These are phyloP conservation scores for Apophysomyces sp. DNA, from an alignment of 371 early-diverging fungal genomes.

Conservation along the genomic window DNA sequence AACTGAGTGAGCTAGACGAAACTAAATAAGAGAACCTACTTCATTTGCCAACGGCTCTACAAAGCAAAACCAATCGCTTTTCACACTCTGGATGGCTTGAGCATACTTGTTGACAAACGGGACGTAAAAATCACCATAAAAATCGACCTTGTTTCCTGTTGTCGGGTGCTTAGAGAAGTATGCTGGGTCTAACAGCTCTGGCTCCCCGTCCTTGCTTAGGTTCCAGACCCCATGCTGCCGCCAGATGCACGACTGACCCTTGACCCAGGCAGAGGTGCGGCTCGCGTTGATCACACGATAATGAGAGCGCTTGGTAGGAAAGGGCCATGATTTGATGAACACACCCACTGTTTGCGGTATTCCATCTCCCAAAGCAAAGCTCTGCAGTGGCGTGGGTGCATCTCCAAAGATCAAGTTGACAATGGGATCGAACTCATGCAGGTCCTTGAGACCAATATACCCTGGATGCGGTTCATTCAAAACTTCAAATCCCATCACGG, in stretches of 20 bases:
- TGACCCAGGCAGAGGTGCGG: conserved; percentile 59
- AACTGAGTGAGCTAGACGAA: too few species aligned
- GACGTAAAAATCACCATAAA: conserved; percentile 65
- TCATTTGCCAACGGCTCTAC: conserved; percentile 82
- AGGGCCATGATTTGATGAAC: conserved; percentile 75
- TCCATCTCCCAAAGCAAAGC: conserved; percentile 70
- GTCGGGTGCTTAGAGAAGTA: conserved; percentile 71
- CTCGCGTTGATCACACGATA: conserved; percentile 56
- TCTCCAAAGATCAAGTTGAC: conserved; percentile 69
- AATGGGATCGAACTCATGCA: conserved; percentile 63
- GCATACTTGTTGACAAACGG: conserved; percentile 68
- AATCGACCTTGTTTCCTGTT: conserved; percentile 55
- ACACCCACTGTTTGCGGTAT: conserved; percentile 65
- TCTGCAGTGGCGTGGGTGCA: conserved; percentile 70
- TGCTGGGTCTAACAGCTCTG: conserved; percentile 50
- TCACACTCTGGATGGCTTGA: conserved; percentile 57
- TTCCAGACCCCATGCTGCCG: conserved; percentile 79
- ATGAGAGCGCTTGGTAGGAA: conserved; percentile 62
- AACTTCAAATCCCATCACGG: conserved; percentile 76
- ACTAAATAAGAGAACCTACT: conserved; percentile 25
- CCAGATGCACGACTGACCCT: conserved; percentile 69
- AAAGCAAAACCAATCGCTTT: conserved; percentile 57
- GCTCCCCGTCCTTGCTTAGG: conserved; percentile 47
- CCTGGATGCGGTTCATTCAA: conserved; percentile 87
- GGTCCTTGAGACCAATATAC: conserved; percentile 64